Evolutionary conservation across 2,329 filamentous ascomycete species (phyloP), one percentile per base, ranked within the genome.

Genomic region (Fusarium acutatum): DNA sequence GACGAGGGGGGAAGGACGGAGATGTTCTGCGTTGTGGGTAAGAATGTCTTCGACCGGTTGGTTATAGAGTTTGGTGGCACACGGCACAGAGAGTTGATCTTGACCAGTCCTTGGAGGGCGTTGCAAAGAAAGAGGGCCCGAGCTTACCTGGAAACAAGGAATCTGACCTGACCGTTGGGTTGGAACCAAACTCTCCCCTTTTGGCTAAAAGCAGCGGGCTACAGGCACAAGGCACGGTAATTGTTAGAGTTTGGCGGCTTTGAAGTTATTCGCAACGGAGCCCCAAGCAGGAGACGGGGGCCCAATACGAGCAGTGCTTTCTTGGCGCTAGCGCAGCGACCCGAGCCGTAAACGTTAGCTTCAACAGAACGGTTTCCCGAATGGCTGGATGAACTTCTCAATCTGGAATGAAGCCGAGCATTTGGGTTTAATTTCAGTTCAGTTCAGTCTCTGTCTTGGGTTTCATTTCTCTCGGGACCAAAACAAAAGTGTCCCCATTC

Each of bases 341-440:
- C 71, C 68, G 74, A 73, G 65, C 73, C 71, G 70, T 71, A 64
- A 50, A 47, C 44, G 41, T 67, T 58, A 50, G 65, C 35, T 28
- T 43, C 20, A 22, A 24, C 32, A 38, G 34, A 62, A 46, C 24
- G n/a, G 32, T 41, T 32, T 52, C 40, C 63, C 53, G 63, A 26
- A 49, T 30, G 35, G 46, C 28, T 30, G 40, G 26, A 22, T 13
- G 38, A 35, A 5, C 20, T 13, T 32, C 64, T 37, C n/a, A 32
- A 35, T 54, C 15, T 22, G 47, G 56, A 26, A 54, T 26, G 10
- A 35, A 30, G n/a, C 4, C 64, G 37, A 49, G 44, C 10, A 30
- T 37, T 37, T 32, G 47, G 24, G 40, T 49, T 43, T 60, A n/a
- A 46, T 37, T 34, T 40, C 37, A 40, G 37, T 34, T 50, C n/a